Evolutionary conservation across 139 green algal genomes (phyloP).

Genomic region (Trebouxia sp.): DNA sequence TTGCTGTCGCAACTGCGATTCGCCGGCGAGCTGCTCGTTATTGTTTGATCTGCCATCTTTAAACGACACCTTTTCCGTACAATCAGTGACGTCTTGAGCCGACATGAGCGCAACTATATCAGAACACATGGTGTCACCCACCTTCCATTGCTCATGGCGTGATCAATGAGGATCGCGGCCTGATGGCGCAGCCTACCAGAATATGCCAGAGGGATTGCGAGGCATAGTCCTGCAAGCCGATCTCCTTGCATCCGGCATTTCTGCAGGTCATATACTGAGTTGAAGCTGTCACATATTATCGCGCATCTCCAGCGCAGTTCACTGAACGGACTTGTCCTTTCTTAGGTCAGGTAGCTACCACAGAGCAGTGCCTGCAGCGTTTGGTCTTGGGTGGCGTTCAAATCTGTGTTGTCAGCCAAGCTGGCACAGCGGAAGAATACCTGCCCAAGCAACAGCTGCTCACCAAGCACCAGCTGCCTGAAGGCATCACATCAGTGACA

Average conservation of each 20-base stretch:
- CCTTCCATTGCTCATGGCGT: no score
- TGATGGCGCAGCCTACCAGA: no score
- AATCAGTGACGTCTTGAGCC: no score
- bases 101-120: no score
- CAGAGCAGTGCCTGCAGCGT: conserved; percentile 15
- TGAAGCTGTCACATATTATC: not conserved
- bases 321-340: not conserved
- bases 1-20: no score
- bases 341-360: not conserved
- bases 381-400: not conserved
- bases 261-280: not conserved
- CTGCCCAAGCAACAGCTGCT: not conserved
- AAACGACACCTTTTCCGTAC: no score
- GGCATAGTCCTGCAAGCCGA: conserved; percentile 1
- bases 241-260: not conserved
- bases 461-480: not conserved
- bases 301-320: not conserved
- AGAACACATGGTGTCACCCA: no score
- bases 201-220: no score
- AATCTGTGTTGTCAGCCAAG: not conserved
- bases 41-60: no score
- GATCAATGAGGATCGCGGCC: no score
- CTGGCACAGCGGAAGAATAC: not conserved
- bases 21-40: no score
- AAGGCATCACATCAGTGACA: not conserved